Evolutionary conservation across 345 rosid genomes (phyloP).

Genomic region (Eucalyptus pauciflora): DNA sequence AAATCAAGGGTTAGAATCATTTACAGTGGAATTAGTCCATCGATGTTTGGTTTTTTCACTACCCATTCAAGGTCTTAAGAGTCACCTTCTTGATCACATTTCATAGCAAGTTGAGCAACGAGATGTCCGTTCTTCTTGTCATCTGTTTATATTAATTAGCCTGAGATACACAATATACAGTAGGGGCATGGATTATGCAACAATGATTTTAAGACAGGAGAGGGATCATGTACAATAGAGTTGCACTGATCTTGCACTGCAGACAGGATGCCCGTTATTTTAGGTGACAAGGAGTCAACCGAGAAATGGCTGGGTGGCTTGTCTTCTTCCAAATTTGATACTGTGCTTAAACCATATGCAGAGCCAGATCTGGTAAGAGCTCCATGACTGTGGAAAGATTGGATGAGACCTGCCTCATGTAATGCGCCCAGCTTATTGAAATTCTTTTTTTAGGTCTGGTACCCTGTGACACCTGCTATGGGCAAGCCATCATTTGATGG

Average conservation of each 20-base stretch:
- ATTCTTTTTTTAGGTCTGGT: constrained; percentile 47
- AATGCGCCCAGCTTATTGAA: not conserved
- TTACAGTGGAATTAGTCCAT: not conserved
- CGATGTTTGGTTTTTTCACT: not conserved
- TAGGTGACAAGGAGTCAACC: constrained; percentile 53
- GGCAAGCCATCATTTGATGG: constrained; percentile 74
- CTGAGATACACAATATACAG: not conserved
- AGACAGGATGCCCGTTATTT: constrained; percentile 94
- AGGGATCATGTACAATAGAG: not conserved
- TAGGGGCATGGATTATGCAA: not conserved
- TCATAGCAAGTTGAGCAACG: not conserved
- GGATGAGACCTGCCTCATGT: not conserved
- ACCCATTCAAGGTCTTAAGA: not conserved
- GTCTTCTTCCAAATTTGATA: constrained; percentile 25
- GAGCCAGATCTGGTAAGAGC: constrained; percentile 58
- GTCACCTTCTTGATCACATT: not conserved
- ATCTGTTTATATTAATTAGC: not conserved
- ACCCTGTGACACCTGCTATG: constrained; percentile 77
- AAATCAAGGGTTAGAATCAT: not conserved
- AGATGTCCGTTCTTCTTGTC: not conserved
- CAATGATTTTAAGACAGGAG: not conserved
- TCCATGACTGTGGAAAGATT: not conserved
- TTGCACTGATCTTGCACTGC: not conserved
- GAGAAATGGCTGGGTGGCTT: constrained; percentile 65
- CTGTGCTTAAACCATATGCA: constrained; percentile 61